Evolutionary conservation across 1,284 basidiomycete species (phyloP).

Genomic region (Paramarasmius palmivorus): DNA sequence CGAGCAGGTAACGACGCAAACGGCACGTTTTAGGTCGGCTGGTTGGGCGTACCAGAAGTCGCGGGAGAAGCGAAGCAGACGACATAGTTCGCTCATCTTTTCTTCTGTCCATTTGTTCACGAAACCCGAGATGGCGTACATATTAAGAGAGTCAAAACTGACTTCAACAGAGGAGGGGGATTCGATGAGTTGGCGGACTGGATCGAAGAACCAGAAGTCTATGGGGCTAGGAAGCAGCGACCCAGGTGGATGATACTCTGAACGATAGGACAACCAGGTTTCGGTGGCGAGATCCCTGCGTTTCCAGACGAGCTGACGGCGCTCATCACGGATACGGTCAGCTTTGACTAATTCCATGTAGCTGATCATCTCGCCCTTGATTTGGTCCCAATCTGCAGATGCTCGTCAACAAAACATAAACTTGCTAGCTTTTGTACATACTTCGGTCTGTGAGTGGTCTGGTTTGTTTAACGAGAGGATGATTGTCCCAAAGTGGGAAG

Average conservation of each 20-base stretch:
- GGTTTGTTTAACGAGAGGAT: slow-evolving; percentile 8
- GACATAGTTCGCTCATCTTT: slow-evolving; percentile 7
- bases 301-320: slow-evolving; percentile 18
- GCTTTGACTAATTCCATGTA: slow-evolving; percentile 17
- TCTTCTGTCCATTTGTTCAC: slow-evolving; percentile 15
- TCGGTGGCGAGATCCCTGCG: slow-evolving; percentile 21
- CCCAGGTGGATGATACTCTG: slow-evolving; percentile 12
- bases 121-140: slow-evolving; percentile 7
- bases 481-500: slow-evolving; percentile 1
- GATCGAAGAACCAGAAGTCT: slow-evolving; percentile 26
- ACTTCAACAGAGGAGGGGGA: slow-evolving; percentile 11
- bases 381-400: slow-evolving; percentile 6
- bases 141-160: neutral
- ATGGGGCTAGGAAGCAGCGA: slow-evolving; percentile 26
- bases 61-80: neutral
- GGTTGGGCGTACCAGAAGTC: neutral
- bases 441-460: slow-evolving; percentile 7
- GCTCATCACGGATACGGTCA: slow-evolving; percentile 22
- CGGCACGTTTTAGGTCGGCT: slow-evolving; percentile 16
- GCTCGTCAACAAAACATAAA: neutral
- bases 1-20: slow-evolving; percentile 21
- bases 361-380: neutral
- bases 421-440: neutral
- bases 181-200: slow-evolving; percentile 18
- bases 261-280: slow-evolving; percentile 25